Percentiles rank a stretch among this genome's conserved stretches.
Evolutionary conservation across 371 early-diverging fungal species (phyloP).

Genomic region (Mucor irregularis): DNA sequence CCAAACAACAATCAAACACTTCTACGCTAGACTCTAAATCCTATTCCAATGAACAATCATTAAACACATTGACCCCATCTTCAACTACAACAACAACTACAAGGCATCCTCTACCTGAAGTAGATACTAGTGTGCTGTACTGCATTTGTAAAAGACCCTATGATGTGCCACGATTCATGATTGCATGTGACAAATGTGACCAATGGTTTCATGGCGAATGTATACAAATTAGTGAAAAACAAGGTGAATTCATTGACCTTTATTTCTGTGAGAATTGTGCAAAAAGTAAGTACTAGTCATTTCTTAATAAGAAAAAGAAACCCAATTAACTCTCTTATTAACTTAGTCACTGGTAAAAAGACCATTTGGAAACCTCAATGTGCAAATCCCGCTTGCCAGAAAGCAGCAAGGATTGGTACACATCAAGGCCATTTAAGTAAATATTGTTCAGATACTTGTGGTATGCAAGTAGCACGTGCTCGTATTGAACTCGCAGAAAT

Average conservation of each 20-base stretch:
- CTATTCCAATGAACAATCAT: not conserved
- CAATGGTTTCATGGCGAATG: slow-evolving; percentile 66
- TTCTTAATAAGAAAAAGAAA: not conserved
- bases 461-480: slow-evolving; percentile 48
- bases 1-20: not conserved
- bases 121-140: slow-evolving; percentile 25
- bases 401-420: slow-evolving; percentile 38
- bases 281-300: slow-evolving; percentile 16
- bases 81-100: slow-evolving; percentile 2
- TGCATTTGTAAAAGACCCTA: slow-evolving; percentile 56
- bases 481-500: slow-evolving; percentile 41
- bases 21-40: not conserved
- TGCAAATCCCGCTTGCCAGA: slow-evolving; percentile 47
- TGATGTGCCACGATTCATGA: slow-evolving; percentile 53
- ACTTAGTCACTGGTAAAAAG: slow-evolving; percentile 48
- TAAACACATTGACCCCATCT: not conserved
- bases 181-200: slow-evolving; percentile 60
- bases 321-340: not conserved
- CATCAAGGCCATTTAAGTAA: slow-evolving; percentile 36
- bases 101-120: slow-evolving; percentile 11
- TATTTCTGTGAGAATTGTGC: slow-evolving; percentile 56
- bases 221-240: slow-evolving; percentile 52
- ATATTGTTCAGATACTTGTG: slow-evolving; percentile 44
- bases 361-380: slow-evolving; percentile 58
- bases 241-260: slow-evolving; percentile 51